These are phyloP conservation scores for Botrytis aclada DNA, from an alignment of 2,329 filamentous ascomycete genomes.

Conservation along the genomic window DNA sequence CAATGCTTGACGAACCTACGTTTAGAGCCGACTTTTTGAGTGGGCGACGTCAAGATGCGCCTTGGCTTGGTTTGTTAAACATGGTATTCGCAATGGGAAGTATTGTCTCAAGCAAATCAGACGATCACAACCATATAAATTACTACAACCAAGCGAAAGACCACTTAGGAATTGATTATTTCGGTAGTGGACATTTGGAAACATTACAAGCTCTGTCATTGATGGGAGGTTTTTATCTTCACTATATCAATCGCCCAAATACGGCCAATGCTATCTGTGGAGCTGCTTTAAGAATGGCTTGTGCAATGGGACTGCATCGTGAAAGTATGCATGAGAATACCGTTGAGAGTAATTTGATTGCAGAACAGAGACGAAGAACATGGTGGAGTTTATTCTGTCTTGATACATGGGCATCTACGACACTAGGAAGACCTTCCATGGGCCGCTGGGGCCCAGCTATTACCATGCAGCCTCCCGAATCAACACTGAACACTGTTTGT, in stretches of 20 bases:
- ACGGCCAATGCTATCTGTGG: constrained; percentile 72
- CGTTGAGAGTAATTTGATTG: constrained; percentile 39
- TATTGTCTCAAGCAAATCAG: constrained; percentile 58
- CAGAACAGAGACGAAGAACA: constrained; percentile 62
- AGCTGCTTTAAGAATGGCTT: constrained; percentile 71
- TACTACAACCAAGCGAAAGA: constrained; percentile 69
- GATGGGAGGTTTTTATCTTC: constrained; percentile 72
- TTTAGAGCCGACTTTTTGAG: constrained; percentile 65
- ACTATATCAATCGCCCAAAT: constrained; percentile 74
- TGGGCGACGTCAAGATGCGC: constrained; percentile 60
- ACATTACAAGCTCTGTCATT: constrained; percentile 68
- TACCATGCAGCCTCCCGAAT: constrained; percentile 60
- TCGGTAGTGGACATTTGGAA: constrained; percentile 70
- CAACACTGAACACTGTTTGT: constrained; percentile 35
- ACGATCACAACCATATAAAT: constrained; percentile 65
- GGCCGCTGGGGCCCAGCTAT: constrained; percentile 66
- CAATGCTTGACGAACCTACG: constrained; percentile 68
- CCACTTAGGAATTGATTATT: constrained; percentile 62
- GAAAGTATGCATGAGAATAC: constrained; percentile 47
- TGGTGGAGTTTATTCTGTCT: constrained; percentile 76
- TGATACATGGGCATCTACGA: constrained; percentile 71
- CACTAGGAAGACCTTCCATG: constrained; percentile 66
- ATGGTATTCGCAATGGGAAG: constrained; percentile 75
- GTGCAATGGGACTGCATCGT: constrained; percentile 67
- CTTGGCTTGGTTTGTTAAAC: constrained; percentile 71